Percentiles rank a stretch among this genome's conserved stretches.
phyloP scores from a whole-genome alignment of 805 yeast genomes.

The Candida methanosorbosa region DNA sequence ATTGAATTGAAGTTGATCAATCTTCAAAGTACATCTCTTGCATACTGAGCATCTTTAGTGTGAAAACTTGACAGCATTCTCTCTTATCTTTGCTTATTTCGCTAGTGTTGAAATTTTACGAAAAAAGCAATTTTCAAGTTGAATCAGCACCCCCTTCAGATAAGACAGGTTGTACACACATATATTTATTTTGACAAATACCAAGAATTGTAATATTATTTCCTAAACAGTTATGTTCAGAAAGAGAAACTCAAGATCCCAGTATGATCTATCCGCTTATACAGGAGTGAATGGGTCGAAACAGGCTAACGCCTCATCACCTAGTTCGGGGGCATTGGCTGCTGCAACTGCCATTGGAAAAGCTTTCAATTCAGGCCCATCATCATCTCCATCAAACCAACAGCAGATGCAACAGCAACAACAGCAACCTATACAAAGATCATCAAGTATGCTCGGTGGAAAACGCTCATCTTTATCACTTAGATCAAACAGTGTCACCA shows the following conservation, averaged over 20 bases:
- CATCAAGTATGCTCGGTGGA: constrained; percentile 12
- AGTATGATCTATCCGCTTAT: constrained; percentile 11
- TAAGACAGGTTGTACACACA: too few species aligned
- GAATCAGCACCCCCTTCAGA: too few species aligned
- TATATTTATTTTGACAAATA: too few species aligned
- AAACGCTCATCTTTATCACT: constrained; percentile 13
- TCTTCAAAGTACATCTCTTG: too few species aligned
- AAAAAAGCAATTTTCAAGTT: too few species aligned
- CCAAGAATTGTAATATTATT: too few species aligned
- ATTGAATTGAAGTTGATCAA: too few species aligned
- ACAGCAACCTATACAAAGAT: constrained; percentile 6
- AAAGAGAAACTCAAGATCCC: constrained; percentile 13
- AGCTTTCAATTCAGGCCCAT: constrained; percentile 24
- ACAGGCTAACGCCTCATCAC: constrained; percentile 12
- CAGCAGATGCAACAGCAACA: constrained; percentile 15
- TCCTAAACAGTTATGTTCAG: constrained; percentile 12
- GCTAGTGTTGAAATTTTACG: too few species aligned
- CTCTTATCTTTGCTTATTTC: too few species aligned
- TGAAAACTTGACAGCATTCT: too few species aligned
- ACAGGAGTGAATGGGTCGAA: constrained; percentile 9
- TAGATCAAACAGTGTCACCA: constrained; percentile 10
- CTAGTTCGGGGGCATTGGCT: constrained; percentile 47
- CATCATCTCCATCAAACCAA: constrained; percentile 11
- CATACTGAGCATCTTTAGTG: too few species aligned
- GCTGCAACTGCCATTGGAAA: constrained; percentile 53